Percentiles rank a stretch among this genome's conserved stretches.
Evolutionary conservation across 441 rosid species (phyloP).

Genomic region (Gossypium trilobum): DNA sequence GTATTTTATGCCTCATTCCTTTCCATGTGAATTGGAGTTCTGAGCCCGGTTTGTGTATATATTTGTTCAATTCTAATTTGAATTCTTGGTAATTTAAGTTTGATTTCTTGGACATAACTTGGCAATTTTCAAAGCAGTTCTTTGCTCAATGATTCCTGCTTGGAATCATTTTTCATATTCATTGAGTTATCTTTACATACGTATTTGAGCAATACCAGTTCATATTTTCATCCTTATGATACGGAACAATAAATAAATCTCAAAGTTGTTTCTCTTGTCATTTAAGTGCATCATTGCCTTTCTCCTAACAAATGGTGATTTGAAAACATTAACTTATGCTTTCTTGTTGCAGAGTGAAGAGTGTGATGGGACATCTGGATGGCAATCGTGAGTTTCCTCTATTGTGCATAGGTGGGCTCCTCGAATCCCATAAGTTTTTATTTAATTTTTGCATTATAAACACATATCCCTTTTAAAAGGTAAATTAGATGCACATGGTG

Average conservation of each 20-base stretch:
- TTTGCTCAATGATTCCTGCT: too few species aligned
- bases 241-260: not conserved
- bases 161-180: not conserved
- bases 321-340: not conserved
- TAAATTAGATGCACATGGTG: too few species aligned
- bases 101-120: too few species aligned
- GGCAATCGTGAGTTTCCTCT: conserved; percentile 70
- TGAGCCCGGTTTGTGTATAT: not conserved
- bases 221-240: not conserved
- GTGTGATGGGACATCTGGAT: conserved; percentile 66
- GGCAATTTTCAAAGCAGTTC: too few species aligned
- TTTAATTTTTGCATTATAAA: not conserved
- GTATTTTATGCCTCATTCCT: not conserved
- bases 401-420: conserved; percentile 51
- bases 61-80: not conserved
- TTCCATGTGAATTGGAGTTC: not conserved
- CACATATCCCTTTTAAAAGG: not conserved
- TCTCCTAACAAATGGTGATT: not conserved
- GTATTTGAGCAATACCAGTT: not conserved
- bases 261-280: too few species aligned
- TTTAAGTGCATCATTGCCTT: not conserved
- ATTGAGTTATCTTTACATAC: not conserved
- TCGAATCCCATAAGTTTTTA: not conserved
- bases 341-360: conserved; percentile 50
- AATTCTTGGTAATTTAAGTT: too few species aligned